A percentile compares a stretch with the other conserved stretches of the same genome.
These are phyloP conservation scores for Scytalidium lignicola DNA, from an alignment of 2,329 filamentous ascomycete genomes.

Conservation along the genomic window DNA sequence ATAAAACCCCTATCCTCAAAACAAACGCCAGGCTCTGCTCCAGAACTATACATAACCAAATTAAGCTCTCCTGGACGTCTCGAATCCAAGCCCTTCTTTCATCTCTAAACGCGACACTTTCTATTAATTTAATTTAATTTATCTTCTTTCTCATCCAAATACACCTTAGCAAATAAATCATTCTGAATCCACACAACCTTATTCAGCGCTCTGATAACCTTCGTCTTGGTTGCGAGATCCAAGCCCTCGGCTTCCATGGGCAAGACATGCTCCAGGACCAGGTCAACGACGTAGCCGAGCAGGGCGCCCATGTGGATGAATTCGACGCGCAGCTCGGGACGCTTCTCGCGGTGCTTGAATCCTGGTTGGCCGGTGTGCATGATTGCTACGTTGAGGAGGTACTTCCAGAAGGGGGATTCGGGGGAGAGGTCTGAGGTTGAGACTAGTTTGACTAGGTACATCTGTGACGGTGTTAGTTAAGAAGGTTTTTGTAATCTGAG, in stretches of 20 bases:
- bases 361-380: slow-evolving; percentile 71
- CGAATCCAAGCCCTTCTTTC: too few relatives aligned
- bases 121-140: neutral
- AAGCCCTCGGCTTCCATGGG: slow-evolving; percentile 52
- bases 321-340: slow-evolving; percentile 59
- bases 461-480: slow-evolving; percentile 9
- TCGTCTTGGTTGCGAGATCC: slow-evolving; percentile 62
- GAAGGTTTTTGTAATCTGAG: slow-evolving; percentile 17
- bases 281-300: slow-evolving; percentile 70
- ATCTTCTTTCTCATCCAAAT: neutral
- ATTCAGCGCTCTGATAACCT: slow-evolving; percentile 68
- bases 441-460: slow-evolving; percentile 58
- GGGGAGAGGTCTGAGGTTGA: slow-evolving; percentile 53
- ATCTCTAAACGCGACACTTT: too few relatives aligned
- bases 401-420: slow-evolving; percentile 76
- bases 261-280: slow-evolving; percentile 70
- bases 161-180: slow-evolving; percentile 66
- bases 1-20: too few relatives aligned
- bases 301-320: slow-evolving; percentile 71
- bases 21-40: too few relatives aligned
- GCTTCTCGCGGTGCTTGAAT: slow-evolving; percentile 53
- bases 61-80: too few relatives aligned
- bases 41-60: too few relatives aligned
- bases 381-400: slow-evolving; percentile 77
- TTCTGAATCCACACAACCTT: slow-evolving; percentile 87